Conservation (phyloP, 2,329 filamentous ascomycete species). For the Zelopaecilomyces penicillatus region DNA sequence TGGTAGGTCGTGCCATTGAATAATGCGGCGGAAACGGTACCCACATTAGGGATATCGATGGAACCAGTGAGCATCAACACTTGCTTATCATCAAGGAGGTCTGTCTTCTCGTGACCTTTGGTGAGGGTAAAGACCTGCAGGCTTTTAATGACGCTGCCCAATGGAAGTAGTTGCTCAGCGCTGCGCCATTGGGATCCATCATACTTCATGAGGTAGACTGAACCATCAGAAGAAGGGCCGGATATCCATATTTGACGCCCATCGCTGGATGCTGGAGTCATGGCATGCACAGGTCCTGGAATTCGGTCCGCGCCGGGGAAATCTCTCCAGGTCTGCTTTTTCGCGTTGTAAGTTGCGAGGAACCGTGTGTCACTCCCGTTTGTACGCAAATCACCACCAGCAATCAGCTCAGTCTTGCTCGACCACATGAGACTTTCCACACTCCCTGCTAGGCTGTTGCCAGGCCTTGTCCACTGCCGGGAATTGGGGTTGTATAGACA, state of each 20-base stretch:
- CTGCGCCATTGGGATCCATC: constrained; percentile 64
- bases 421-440: constrained; percentile 71
- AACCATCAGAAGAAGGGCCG: constrained; percentile 56
- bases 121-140: constrained; percentile 74
- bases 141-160: constrained; percentile 62
- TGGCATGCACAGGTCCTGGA: constrained; percentile 69
- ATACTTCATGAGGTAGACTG: constrained; percentile 74
- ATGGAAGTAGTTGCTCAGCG: constrained; percentile 53
- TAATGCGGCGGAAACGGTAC: constrained; percentile 74
- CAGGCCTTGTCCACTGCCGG: constrained; percentile 73
- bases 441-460: constrained; percentile 60
- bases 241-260: constrained; percentile 73
- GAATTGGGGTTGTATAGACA: constrained; percentile 67
- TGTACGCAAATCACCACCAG: constrained; percentile 67
- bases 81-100: constrained; percentile 58
- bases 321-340: constrained; percentile 55
- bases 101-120: constrained; percentile 54
- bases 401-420: constrained; percentile 60
- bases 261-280: constrained; percentile 66
- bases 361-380: constrained; percentile 53
- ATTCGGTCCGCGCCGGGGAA: constrained; percentile 57
- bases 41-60: constrained; percentile 66
- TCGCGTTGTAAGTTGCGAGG: constrained; percentile 66
- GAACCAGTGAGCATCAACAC: constrained; percentile 78
- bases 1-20: constrained; percentile 74